Evolutionary conservation across 2,329 filamentous ascomycete genomes (phyloP), one percentile per base, ranked within the genome.

Genomic region (Exophiala calicioides): DNA sequence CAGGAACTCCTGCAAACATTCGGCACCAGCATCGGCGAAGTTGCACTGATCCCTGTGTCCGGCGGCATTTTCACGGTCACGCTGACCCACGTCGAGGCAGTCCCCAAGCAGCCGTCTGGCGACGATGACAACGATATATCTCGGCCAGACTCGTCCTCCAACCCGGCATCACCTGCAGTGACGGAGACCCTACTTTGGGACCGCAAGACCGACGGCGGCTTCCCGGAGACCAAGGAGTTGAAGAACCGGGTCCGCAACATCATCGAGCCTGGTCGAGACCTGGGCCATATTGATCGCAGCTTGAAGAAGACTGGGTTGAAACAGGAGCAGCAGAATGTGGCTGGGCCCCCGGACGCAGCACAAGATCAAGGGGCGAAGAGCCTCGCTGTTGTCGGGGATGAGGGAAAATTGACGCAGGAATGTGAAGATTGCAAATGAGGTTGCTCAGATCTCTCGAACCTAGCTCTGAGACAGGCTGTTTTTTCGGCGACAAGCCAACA

Each of bases 1-100:
- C 93, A 97, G 76, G 93, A 97, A 68, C 82, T 98, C 33, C 82
- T 98, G 27, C 95, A 89, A 1, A 98, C 91, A 1, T 98, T 98
- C 71, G 81, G 81, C 44, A 88, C 83, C 1, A 76, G 81, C 33
- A 79, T 97, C 2, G 90, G 90, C 52, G 91, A 97, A 67, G 85
- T 97, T 7, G 83, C 91, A 12, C 78, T 98, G 5, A 81, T 94
- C 56, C 93, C 93, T 1, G 77, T 82, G 10, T 94, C 88, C 0
- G 90, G 91, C 13, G 91, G 93, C 0, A 75, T 86, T 2, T 98
- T 97, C 62, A 76, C 80, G 16, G 84, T 97, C 9, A 78, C 84
- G 48, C 79, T 95, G 44, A 64, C 64, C 55, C 64, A 62, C 60
- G 50, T 48, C 4, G 53, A 48, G 26, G n/a, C n/a, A n/a, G n/a